Evolutionary conservation across 2,329 filamentous ascomycete species (phyloP), one percentile per base, ranked within the genome.

Genomic region (Xylariaceae sp.): DNA sequence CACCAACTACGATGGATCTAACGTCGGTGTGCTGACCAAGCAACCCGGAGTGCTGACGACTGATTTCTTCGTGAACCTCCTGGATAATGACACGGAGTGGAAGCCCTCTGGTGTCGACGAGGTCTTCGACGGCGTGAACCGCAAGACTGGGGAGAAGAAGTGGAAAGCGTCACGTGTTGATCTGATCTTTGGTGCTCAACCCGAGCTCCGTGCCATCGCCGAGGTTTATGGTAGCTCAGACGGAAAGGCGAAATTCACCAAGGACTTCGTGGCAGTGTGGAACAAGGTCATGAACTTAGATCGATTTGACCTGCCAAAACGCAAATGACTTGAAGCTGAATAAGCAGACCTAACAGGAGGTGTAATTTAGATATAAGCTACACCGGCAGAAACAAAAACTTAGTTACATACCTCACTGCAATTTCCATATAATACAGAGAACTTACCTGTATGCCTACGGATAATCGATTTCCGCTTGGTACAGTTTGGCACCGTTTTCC

Each of bases 1-100:
- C 67, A 74, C 80, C 68, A 92, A 91, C 76, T 88, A 77, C 58
- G 86, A 91, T 62, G 84, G 84, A 40, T 88, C 86, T 0, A 67
- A 74, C 21, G 71, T 81, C 54, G 88, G 88, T 55, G 78, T 91
- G 54, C 77, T 91, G 65, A 92, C 88, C 53, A 76, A 78, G 62
- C 76, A 75, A 7, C 84, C 86, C 1, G 88, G 88, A 40, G 71
- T 81, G 62, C 76, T 92, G 63, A 88, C 83, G 66, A 90, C 88
- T 71, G 88, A 91, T 73, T 92, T 89, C 79, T 92, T 92, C 66
- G 80, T 88, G 71, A 90, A 91, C 74, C 76, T 92, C 1, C 80
- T 92, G 21, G 86, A 89, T 65, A 80, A 78, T 64, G 74, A 71
- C 69, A 87, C 80, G 6, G 75, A 72, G 19, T 91, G 88, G 88